A percentile compares a stretch with the other conserved stretches of the same genome.
These are phyloP conservation scores for Leptodermis oblonga DNA, from an alignment of 257 asterid species.

Conservation along the genomic window DNA sequence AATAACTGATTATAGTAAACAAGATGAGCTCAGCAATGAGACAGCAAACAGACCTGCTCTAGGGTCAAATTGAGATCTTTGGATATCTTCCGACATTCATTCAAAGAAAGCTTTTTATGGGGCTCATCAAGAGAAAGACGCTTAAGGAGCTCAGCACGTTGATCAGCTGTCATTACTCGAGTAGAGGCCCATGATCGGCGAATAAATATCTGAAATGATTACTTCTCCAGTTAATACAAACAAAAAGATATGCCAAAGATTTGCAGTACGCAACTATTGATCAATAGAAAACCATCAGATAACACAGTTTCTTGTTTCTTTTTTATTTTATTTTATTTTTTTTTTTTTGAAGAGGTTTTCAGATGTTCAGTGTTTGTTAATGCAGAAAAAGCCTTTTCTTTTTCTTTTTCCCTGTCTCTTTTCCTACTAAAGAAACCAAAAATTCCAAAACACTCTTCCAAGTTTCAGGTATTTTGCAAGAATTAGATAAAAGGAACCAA, in stretches of 20 bases:
- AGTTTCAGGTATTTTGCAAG: not conserved
- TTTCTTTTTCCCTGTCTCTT: too few relatives aligned
- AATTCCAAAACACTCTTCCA: too few relatives aligned
- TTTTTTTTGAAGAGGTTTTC: too few relatives aligned
- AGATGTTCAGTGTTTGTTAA: not conserved
- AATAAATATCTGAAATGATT: slow-evolving; percentile 53
- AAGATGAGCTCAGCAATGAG: slow-evolving; percentile 14
- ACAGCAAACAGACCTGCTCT: slow-evolving; percentile 69
- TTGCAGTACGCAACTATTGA: not conserved
- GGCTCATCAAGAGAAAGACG: slow-evolving; percentile 48
- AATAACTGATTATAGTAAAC: not conserved
- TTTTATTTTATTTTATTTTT: too few relatives aligned
- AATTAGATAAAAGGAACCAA: not conserved
- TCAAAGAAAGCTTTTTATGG: slow-evolving; percentile 59
- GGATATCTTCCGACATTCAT: slow-evolving; percentile 74
- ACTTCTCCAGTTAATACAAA: slow-evolving; percentile 21
- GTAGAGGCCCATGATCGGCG: slow-evolving; percentile 70
- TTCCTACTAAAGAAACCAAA: not conserved
- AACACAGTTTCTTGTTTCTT: too few relatives aligned
- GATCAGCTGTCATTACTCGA: slow-evolving; percentile 67
- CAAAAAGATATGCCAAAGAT: not conserved
- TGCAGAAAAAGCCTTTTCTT: not conserved
- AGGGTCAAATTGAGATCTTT: slow-evolving; percentile 75
- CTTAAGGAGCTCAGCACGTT: slow-evolving; percentile 70
- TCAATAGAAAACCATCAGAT: not conserved